Base-by-base conservation (phyloP, 202 grass and related monocot species). In the Miscanthus sacchariflorus region DNA sequence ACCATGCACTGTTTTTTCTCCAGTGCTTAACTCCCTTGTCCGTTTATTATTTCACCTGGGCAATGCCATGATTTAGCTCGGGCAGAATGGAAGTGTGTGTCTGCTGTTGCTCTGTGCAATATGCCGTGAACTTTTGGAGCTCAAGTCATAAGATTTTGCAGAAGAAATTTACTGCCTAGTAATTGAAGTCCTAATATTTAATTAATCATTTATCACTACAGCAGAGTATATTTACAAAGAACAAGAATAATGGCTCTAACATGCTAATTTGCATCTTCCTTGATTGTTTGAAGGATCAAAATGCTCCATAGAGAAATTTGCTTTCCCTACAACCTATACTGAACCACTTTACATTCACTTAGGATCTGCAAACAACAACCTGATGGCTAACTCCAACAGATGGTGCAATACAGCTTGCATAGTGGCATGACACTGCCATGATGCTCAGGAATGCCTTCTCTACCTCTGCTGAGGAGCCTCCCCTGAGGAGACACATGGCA, bases 401-500 rank as follows among this genome's bases (percentile, higher is more conserved):
- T 38, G 44, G n/a, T 27, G 23, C 72, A 5, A 12, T 18, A 33
- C 33, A 50, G 12, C 28, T 82, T 38, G 45, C 45, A 79, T 85
- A 61, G 38, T 36, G 9, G 65, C 66, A 30, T 72, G 84, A 6
- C 38, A 80, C n/a, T 84, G 79, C 67, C 76, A 90, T 70, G 71
- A 77, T 89, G 19, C 45, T 45, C 12, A 89, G 59, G 15, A 85
- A 73, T 18, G 85, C 77, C 40, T 11, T 72, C 63, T 78, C 84
- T 12, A 86, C 33, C 80, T 87, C 79, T 78, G 18, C 48, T 21
- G 89, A 91, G 28, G 75, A 81, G 0, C 75, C 68, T 81, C 75
- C 82, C 52, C 33, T 85, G 28, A 91, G 44, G 36, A 89, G 72
- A 12, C 67, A 69, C n/a, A 92, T 88, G 13, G 45, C 81, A n/a